Evolutionary conservation across 2,329 filamentous ascomycete genomes (phyloP).

Genomic region (Pyricularia sp.): DNA sequence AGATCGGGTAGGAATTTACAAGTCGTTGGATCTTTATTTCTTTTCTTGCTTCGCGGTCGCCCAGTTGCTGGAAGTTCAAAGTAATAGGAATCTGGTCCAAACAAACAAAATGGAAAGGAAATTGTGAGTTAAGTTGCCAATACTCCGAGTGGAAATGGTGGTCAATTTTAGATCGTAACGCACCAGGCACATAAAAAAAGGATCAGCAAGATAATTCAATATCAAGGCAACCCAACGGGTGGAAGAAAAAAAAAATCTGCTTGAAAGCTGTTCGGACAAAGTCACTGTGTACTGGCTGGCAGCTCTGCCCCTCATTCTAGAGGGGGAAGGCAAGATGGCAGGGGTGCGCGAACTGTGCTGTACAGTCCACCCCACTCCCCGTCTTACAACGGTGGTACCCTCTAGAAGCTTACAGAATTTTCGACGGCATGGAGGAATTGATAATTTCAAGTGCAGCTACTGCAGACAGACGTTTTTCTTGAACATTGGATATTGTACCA

Average conservation of each 20-base stretch:
- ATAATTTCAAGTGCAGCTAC: neutral
- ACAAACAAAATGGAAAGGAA: neutral
- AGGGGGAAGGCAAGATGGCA: neutral
- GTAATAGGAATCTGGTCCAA: neutral
- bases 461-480: neutral
- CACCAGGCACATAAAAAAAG: neutral
- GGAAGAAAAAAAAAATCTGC: slow-evolving; percentile 1
- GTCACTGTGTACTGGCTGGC: neutral
- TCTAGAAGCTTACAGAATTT: slow-evolving; percentile 5
- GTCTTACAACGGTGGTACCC: neutral
- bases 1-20: neutral
- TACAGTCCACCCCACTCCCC: slow-evolving; percentile 2
- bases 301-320: slow-evolving; percentile 5
- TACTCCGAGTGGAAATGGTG: neutral
- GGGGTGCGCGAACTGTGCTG: slow-evolving; percentile 1
- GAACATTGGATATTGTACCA: neutral
- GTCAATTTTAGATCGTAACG: neutral
- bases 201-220: neutral
- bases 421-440: neutral
- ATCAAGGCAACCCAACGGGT: neutral
- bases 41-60: neutral
- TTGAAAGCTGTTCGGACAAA: neutral
- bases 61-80: neutral
- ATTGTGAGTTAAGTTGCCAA: neutral
- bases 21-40: neutral